Percentiles rank a stretch among this genome's conserved stretches.
Conservation (phyloP, 176 grass and related monocot genomes). For the Tuctoria greenei region DNA sequence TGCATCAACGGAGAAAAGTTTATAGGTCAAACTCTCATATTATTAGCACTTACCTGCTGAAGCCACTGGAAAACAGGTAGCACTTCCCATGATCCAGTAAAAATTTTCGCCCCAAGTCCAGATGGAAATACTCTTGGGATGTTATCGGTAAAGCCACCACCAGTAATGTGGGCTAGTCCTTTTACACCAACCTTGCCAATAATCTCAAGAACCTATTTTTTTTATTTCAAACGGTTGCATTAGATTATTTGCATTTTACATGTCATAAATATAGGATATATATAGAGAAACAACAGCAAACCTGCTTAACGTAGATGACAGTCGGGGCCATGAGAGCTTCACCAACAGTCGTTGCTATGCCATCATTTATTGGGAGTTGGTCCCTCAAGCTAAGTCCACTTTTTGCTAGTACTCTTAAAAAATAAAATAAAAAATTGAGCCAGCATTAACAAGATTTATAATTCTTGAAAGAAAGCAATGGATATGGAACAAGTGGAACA, state of each 20-base stretch:
- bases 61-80: conserved; percentile 71
- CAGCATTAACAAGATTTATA: conserved; percentile 7
- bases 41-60: conserved; percentile 55
- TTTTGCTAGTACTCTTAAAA: conserved; percentile 64
- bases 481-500: background rate
- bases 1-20: background rate
- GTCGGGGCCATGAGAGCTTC: conserved; percentile 97
- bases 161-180: conserved; percentile 91
- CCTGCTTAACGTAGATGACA: conserved; percentile 93
- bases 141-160: conserved; percentile 93
- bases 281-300: conserved; percentile 39
- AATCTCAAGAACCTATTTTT: conserved; percentile 69
- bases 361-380: conserved; percentile 66
- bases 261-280: background rate
- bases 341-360: conserved; percentile 57
- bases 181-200: conserved; percentile 79
- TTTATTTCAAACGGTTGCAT: conserved; percentile 19
- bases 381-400: conserved; percentile 73
- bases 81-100: conserved; percentile 69
- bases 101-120: conserved; percentile 65
- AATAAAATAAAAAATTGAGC: background rate
- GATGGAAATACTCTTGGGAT: conserved; percentile 75
- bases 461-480: background rate
- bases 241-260: background rate
- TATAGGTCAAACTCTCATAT: background rate